These are phyloP conservation scores for Saprolegnia parasitica DNA, from an alignment of 352 stramenopile genomes.

Conservation along the genomic window DNA sequence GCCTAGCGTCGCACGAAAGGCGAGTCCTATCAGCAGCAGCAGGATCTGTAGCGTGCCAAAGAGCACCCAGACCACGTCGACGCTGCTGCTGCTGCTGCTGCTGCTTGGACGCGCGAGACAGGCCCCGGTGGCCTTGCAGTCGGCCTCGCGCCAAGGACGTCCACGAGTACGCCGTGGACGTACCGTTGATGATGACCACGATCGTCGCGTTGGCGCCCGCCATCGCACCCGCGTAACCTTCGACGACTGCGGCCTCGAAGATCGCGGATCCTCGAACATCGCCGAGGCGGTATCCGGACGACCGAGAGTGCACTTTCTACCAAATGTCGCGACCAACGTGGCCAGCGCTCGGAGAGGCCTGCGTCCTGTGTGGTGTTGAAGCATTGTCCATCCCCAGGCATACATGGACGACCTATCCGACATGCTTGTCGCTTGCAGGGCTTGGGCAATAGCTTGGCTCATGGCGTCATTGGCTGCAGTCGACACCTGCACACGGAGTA, in stretches of 20 bases:
- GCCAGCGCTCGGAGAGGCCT: too few species aligned
- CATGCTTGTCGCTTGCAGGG: too few species aligned
- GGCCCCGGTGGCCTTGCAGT: neutral
- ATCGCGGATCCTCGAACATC: neutral
- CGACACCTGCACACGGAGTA: too few species aligned
- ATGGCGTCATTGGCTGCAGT: too few species aligned
- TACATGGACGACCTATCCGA: too few species aligned
- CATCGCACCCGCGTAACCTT: neutral
- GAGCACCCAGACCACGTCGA: slow-evolving; percentile 23
- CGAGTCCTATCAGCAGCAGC: slow-evolving; percentile 10
- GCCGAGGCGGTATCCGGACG: too few species aligned
- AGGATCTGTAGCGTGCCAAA: slow-evolving; percentile 21
- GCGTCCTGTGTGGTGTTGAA: too few species aligned
- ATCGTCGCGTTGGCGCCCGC: slow-evolving; percentile 7
- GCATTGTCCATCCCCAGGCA: too few species aligned
- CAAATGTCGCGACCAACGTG: too few species aligned
- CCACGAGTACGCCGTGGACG: slow-evolving; percentile 16
- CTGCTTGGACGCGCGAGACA: neutral
- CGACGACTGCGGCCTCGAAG: neutral
- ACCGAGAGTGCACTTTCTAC: too few species aligned
- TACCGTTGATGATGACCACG: slow-evolving; percentile 5
- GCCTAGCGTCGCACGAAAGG: neutral
- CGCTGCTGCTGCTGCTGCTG: too few species aligned
- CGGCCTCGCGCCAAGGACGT: neutral
- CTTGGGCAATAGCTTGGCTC: too few species aligned